phyloP scores from a whole-genome alignment of 148 eudicot species.

The Fallopia convolvulus region DNA sequence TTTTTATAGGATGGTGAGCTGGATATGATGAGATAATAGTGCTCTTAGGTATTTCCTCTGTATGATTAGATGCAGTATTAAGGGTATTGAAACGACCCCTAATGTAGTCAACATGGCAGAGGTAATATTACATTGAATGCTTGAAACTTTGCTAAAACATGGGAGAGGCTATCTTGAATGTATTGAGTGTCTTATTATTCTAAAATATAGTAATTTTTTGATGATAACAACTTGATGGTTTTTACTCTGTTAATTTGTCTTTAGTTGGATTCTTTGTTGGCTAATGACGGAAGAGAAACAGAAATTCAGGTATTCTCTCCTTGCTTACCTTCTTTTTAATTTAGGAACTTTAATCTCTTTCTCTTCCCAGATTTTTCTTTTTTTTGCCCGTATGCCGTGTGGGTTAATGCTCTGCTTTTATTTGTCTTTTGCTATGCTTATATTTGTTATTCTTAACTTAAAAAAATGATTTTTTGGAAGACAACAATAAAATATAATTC shows the following conservation, averaged over 20 bases:
- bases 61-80: background rate
- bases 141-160: background rate
- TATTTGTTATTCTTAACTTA: background rate
- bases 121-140: background rate
- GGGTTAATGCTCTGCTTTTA: background rate
- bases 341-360: background rate
- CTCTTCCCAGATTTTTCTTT: background rate
- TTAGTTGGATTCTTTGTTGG: conserved; percentile 69
- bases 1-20: background rate
- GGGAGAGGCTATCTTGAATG: background rate
- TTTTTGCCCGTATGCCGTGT: background rate
- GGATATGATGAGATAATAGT: background rate
- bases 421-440: background rate
- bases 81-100: background rate
- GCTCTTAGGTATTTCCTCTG: background rate
- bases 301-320: conserved; percentile 65
- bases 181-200: conserved; percentile 9
- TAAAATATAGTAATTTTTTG: background rate
- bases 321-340: background rate
- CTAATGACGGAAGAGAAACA: conserved; percentile 51
- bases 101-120: background rate
- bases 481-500: background rate
- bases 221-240: background rate
- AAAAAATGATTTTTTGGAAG: background rate
- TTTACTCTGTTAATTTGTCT: conserved; percentile 11